A percentile compares a stretch with the other conserved stretches of the same genome.
Conservation (phyloP, 176 grass and related monocot genomes). For the Eleusine coracana region DNA sequence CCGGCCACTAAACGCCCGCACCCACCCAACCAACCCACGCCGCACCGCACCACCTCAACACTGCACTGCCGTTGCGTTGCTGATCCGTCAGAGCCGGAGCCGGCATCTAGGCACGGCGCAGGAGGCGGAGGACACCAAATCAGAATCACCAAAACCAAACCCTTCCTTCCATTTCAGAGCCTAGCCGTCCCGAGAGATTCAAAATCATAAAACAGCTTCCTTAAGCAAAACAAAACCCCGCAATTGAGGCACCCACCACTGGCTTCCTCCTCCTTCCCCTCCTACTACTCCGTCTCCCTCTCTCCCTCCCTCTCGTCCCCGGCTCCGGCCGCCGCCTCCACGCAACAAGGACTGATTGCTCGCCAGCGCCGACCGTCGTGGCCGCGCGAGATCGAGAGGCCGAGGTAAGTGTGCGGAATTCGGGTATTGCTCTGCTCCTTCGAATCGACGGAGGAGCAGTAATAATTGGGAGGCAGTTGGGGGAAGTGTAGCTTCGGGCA, state of each 20-base stretch:
- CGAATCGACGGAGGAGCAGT: slow-evolving; percentile 24
- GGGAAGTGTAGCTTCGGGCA: slow-evolving; percentile 57
- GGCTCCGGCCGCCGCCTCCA: slow-evolving; percentile 37
- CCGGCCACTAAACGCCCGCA: slow-evolving; percentile 29
- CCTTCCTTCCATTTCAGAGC: slow-evolving; percentile 20
- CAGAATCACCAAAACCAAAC: background rate
- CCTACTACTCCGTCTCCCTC: background rate
- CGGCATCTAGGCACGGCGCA: background rate
- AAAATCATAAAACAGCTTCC: slow-evolving; percentile 45
- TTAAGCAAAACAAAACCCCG: slow-evolving; percentile 34
- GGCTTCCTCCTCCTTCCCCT: slow-evolving; percentile 2
- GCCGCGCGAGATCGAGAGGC: background rate
- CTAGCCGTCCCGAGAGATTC: slow-evolving; percentile 29
- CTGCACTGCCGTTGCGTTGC: too few species aligned
- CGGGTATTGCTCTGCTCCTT: slow-evolving; percentile 1
- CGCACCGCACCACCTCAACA: background rate
- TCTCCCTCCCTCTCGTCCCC: slow-evolving; percentile 27
- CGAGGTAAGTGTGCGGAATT: slow-evolving; percentile 1
- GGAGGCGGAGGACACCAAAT: background rate
- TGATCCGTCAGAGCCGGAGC: background rate
- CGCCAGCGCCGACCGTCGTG: background rate
- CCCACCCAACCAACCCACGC: slow-evolving; percentile 16
- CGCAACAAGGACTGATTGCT: background rate
- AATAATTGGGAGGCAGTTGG: slow-evolving; percentile 62
- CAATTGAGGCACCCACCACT: background rate